Percentiles rank a stretch among this genome's conserved stretches.
phyloP scores from a whole-genome alignment of 352 stramenopile species.

The Pythium phragmiticola region DNA sequence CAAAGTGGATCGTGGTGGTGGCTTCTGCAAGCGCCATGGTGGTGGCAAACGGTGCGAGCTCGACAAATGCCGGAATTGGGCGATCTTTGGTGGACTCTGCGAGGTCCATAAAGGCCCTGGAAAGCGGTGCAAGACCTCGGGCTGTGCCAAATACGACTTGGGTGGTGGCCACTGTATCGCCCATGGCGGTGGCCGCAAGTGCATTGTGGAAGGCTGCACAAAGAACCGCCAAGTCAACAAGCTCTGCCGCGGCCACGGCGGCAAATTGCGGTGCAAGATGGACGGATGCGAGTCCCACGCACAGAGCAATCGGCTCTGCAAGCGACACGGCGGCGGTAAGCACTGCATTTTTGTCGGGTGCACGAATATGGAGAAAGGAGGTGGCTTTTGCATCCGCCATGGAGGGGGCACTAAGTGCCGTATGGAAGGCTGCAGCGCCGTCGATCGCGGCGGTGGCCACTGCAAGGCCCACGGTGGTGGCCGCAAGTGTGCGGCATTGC shows the following conservation, averaged over 20 bases:
- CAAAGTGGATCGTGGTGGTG: constrained; percentile 79
- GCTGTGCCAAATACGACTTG: constrained; percentile 80
- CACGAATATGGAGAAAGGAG: constrained; percentile 84
- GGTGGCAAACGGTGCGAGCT: constrained; percentile 85
- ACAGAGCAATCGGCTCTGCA: constrained; percentile 83
- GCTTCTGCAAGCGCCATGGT: constrained; percentile 80
- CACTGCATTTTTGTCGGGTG: constrained; percentile 72
- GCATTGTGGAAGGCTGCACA: constrained; percentile 75
- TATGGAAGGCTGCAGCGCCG: constrained; percentile 53
- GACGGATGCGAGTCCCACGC: constrained; percentile 78
- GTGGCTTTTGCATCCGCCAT: constrained; percentile 81
- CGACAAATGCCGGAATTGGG: constrained; percentile 78
- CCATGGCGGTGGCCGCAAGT: constrained; percentile 82
- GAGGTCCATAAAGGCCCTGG: constrained; percentile 72
- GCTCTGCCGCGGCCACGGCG: constrained; percentile 75
- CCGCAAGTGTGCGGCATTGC: constrained; percentile 68
- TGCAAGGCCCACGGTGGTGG: constrained; percentile 85
- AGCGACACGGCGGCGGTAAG: constrained; percentile 77
- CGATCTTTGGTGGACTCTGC: constrained; percentile 75
- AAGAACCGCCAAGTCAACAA: constrained; percentile 89
- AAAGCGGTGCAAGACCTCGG: constrained; percentile 77
- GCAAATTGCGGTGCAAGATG: constrained; percentile 74
- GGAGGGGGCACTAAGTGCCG: constrained; percentile 77
- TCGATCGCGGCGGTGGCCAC: constrained; percentile 77
- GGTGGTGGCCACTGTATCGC: constrained; percentile 83